Percentiles rank a stretch among this genome's conserved stretches.
Evolutionary conservation across 495 filamentous ascomycete species (phyloP).

Genomic region (Penicillium macrosclerotiorum): DNA sequence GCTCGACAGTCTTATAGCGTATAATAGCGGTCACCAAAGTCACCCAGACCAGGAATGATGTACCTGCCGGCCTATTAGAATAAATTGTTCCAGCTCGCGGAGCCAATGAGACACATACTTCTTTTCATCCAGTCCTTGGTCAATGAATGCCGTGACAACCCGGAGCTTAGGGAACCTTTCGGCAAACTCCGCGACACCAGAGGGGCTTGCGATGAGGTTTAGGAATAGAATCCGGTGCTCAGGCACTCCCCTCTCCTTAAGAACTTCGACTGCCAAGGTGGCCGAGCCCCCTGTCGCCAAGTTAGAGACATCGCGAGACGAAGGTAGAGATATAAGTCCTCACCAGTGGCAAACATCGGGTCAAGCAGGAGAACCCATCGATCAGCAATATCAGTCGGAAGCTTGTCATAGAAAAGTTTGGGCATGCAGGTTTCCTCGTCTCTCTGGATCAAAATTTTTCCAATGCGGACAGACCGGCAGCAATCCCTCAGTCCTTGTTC

Average conservation of each 20-base stretch:
- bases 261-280: constrained; percentile 90
- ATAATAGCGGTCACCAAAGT: constrained; percentile 97
- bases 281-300: constrained; percentile 75
- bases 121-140: constrained; percentile 92
- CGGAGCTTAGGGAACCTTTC: constrained; percentile 87
- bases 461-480: constrained; percentile 92
- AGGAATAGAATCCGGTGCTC: constrained; percentile 94
- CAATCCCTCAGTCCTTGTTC: constrained; percentile 95
- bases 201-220: constrained; percentile 92
- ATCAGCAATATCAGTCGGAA: constrained; percentile 87
- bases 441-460: constrained; percentile 95
- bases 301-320: constrained; percentile 7
- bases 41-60: constrained; percentile 91
- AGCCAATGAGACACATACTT: constrained; percentile 60
- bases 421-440: constrained; percentile 94
- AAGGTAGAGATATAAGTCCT: constrained; percentile 19
- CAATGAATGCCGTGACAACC: constrained; percentile 95
- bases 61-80: constrained; percentile 63
- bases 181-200: constrained; percentile 87
- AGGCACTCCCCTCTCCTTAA: constrained; percentile 85
- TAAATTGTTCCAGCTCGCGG: constrained; percentile 7
- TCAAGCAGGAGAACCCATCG: constrained; percentile 95
- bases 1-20: constrained; percentile 59
- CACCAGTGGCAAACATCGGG: constrained; percentile 98
- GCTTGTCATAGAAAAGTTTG: constrained; percentile 93